These are phyloP conservation scores for Ambrosia artemisiifolia DNA, from an alignment of 129 eudicot species.

Conservation along the genomic window DNA sequence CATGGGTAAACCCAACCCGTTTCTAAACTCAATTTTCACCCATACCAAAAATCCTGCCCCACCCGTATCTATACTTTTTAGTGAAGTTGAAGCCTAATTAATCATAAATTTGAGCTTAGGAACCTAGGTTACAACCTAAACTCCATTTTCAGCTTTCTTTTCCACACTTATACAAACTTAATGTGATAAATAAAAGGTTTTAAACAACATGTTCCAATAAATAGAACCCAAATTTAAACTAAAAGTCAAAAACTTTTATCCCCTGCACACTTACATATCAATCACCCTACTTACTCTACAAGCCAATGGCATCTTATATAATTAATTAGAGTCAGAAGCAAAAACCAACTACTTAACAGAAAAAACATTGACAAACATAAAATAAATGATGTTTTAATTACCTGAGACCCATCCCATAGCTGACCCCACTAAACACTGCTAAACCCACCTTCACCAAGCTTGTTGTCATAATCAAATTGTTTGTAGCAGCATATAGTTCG, in stretches of 20 bases:
- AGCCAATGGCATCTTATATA: too few species aligned
- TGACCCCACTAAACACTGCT: constrained; percentile 99
- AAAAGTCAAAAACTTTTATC: too few species aligned
- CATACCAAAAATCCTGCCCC: too few species aligned
- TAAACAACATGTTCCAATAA: background rate
- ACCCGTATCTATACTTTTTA: too few species aligned
- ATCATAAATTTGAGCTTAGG: background rate
- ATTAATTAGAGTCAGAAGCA: too few species aligned
- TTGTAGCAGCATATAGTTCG: constrained; percentile 24
- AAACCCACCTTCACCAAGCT: constrained; percentile 48
- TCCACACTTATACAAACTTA: background rate
- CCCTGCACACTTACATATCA: too few species aligned
- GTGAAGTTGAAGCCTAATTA: background rate
- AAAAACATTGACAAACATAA: background rate
- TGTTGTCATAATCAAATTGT: constrained; percentile 63
- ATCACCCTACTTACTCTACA: too few species aligned
- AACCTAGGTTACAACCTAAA: background rate
- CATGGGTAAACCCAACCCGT: too few species aligned
- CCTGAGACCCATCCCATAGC: constrained; percentile 98
- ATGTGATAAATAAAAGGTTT: background rate
- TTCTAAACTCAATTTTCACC: too few species aligned
- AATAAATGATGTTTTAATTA: constrained; percentile 20
- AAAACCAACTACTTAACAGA: background rate
- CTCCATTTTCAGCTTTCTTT: background rate
- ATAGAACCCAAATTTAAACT: too few species aligned